Evolutionary conservation across 768 basidiomycete genomes (phyloP).

Genomic region (Calocybe cyanea): DNA sequence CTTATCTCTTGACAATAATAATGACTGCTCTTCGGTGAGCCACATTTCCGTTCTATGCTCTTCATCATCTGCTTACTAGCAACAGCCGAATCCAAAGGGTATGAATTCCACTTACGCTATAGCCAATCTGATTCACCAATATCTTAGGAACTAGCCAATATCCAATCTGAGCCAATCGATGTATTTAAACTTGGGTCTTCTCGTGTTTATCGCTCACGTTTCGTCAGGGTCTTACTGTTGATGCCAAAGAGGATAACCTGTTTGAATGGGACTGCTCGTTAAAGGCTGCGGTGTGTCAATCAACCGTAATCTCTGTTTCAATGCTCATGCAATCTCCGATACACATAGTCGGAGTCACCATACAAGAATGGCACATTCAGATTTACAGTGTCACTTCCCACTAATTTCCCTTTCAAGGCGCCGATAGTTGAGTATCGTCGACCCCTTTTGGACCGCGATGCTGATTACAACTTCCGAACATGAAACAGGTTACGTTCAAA

Average conservation of each 20-base stretch:
- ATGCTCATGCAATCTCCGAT: constrained; percentile 9
- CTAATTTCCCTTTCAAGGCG: constrained; percentile 86
- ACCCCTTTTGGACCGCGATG: too few species aligned
- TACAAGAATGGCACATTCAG: constrained; percentile 81
- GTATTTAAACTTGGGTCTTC: constrained; percentile 30
- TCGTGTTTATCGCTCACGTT: constrained; percentile 8
- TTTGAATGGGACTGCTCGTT: constrained; percentile 76
- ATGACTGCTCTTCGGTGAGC: constrained; percentile 40
- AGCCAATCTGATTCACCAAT: constrained; percentile 4
- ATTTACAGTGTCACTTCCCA: constrained; percentile 69
- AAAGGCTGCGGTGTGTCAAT: constrained; percentile 60
- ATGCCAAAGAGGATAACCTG: constrained; percentile 66
- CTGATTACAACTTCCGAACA: not conserved
- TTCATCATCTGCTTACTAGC: constrained; percentile 12
- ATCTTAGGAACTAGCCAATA: constrained; percentile 61
- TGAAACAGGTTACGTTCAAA: constrained; percentile 68
- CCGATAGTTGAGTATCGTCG: constrained; percentile 51
- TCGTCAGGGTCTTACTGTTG: constrained; percentile 60
- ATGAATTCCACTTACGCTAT: constrained; percentile 4
- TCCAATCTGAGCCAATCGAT: constrained; percentile 60
- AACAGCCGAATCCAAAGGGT: constrained; percentile 76
- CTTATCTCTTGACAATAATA: not conserved
- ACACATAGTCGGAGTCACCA: constrained; percentile 63
- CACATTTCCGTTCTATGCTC: constrained; percentile 2
- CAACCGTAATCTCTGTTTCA: not conserved